Conservation (phyloP, 2,329 filamentous ascomycete genomes). For the Bipolaris oryzae region DNA sequence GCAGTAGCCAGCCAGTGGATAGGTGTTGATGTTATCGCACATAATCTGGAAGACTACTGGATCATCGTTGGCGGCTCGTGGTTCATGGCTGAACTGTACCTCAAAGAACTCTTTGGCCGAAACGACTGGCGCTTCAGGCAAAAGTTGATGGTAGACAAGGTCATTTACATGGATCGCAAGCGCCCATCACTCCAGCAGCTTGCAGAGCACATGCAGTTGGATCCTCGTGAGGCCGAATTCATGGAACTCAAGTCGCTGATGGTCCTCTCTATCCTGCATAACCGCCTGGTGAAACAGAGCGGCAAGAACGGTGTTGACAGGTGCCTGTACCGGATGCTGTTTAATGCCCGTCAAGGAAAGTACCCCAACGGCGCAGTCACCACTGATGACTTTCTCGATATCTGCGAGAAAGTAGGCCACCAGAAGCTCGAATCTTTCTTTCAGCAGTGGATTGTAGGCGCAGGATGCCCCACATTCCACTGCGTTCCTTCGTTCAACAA, state of each 20-base stretch:
- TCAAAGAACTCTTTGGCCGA: slow-evolving; percentile 88
- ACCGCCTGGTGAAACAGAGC: slow-evolving; percentile 85
- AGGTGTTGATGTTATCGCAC: slow-evolving; percentile 88
- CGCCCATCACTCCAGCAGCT: slow-evolving; percentile 83
- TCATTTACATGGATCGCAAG: slow-evolving; percentile 80
- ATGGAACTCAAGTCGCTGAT: slow-evolving; percentile 88
- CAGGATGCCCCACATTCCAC: slow-evolving; percentile 86
- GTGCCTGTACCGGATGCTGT: slow-evolving; percentile 83
- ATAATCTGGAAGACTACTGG: slow-evolving; percentile 82
- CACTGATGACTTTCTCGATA: slow-evolving; percentile 76
- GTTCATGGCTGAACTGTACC: slow-evolving; percentile 93
- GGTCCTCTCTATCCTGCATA: slow-evolving; percentile 92
- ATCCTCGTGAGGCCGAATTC: slow-evolving; percentile 86
- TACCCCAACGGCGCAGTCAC: slow-evolving; percentile 73
- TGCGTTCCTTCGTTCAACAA: slow-evolving; percentile 95
- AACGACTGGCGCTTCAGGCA: slow-evolving; percentile 93
- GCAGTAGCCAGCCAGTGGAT: slow-evolving; percentile 92
- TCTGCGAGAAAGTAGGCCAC: slow-evolving; percentile 87
- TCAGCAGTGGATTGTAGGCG: slow-evolving; percentile 87
- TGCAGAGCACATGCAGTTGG: slow-evolving; percentile 77
- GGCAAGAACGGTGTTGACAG: slow-evolving; percentile 82
- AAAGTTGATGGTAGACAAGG: slow-evolving; percentile 79
- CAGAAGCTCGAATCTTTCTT: slow-evolving; percentile 89
- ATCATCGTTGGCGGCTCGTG: slow-evolving; percentile 87
- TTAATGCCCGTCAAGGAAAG: slow-evolving; percentile 83